A percentile compares a stretch with the other conserved stretches of the same genome.
Conservation (phyloP, 2,329 filamentous ascomycete genomes). For the Nannizziopsis arthrosporioides region DNA sequence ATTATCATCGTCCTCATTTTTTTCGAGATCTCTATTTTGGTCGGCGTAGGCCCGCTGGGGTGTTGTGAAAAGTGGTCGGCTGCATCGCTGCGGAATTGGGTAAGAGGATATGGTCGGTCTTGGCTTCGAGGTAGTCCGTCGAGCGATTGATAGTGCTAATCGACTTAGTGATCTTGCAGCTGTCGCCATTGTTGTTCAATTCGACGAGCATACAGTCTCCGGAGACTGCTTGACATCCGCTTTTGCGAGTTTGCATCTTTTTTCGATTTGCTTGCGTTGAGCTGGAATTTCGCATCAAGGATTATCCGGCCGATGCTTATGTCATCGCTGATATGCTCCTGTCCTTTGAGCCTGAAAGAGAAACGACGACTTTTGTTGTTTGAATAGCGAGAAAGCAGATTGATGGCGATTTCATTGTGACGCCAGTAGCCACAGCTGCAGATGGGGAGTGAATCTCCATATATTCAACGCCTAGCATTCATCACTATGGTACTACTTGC, state of each 20-base stretch:
- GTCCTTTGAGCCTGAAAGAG: no score
- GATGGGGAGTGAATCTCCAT: no score
- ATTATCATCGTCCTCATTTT: background rate
- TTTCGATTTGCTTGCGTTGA: background rate
- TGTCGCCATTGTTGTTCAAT: constrained; percentile 29
- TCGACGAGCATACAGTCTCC: constrained; percentile 8
- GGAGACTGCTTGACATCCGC: background rate
- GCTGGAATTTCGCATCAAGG: background rate
- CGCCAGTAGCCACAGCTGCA: no score
- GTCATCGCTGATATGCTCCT: no score
- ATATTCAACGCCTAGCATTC: no score
- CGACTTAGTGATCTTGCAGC: constrained; percentile 30
- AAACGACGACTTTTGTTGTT: no score
- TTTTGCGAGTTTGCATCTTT: background rate
- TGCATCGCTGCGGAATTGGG: constrained; percentile 1
- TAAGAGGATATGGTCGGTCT: constrained; percentile 7
- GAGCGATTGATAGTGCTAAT: constrained; percentile 24
- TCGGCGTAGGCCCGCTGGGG: background rate
- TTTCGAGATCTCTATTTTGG: background rate
- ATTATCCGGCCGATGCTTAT: no score
- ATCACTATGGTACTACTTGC: no score
- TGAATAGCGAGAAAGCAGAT: no score
- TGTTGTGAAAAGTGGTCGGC: constrained; percentile 7
- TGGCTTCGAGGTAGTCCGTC: constrained; percentile 20
- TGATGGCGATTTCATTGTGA: no score